Evolutionary conservation across 352 stramenopile species (phyloP), one percentile per base, ranked within the genome.

Genomic region (Globisporangium barbulae): DNA sequence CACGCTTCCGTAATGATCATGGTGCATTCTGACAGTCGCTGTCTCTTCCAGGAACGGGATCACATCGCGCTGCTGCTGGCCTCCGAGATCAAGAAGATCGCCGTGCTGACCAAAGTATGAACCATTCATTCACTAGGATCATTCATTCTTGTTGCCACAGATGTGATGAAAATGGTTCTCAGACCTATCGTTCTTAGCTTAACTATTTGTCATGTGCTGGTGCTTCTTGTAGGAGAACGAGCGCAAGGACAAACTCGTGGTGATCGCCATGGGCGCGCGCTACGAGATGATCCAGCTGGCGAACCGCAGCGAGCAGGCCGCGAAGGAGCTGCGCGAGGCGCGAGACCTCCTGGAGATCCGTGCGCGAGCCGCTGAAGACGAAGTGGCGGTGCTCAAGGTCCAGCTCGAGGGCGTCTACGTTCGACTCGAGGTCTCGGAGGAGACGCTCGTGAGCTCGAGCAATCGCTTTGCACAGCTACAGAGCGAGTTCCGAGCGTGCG

Each of bases 81-180:
- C 9, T 60, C 65, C 0, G 83, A 94, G 58, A 89, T 94, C 63
- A 91, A 91, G 66, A 94, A 94, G 59, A 73, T 92, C 22, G 79
- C 82, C 31, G 59, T 76, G 35, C 63, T 94, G 15, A 83, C 71
- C 21, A 88, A 91, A 69, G 79, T 85, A n/a, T 5, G 50, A 28
- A 3, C 37, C 39, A n/a, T 65, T 31, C 13, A 53, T 25, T 44
- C 21, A 37, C 25, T 28, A 28, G 25, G 25, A 28, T 28, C 25
- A 28, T 0, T 22, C 42, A 48, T 10, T 48, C 35, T 42, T 22
- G 17, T 35, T 15, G 21, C 37, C 15, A 45, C 13, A 3, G 17
- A 22, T 22, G 2, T 22, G 5, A 48, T 48, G 19, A 48, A 22
- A 48, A 21, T 48, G 42, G 42, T 48, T 48, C 5, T 48, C 19